Conservation (phyloP, 1,139 yeast species). For the Suhomyces choctaworum region DNA sequence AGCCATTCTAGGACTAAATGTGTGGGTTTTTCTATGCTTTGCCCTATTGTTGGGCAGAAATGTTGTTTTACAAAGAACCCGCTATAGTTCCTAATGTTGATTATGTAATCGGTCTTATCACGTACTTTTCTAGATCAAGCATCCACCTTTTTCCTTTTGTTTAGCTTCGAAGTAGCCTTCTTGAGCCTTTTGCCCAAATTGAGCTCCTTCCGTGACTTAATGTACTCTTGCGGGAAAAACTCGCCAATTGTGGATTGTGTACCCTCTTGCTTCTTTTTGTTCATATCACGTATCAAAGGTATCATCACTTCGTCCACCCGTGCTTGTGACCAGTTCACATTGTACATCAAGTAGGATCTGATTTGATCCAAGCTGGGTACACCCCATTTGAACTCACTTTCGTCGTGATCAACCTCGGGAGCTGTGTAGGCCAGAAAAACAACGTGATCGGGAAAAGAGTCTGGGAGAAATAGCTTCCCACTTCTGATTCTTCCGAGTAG, state of each 20-base stretch:
- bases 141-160: slow-evolving; percentile 21
- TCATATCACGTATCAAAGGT: slow-evolving; percentile 84
- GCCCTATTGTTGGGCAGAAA: too few relatives aligned
- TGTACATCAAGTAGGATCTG: slow-evolving; percentile 63
- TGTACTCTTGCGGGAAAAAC: slow-evolving; percentile 56
- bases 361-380: slow-evolving; percentile 80
- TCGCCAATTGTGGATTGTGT: slow-evolving; percentile 59
- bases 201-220: slow-evolving; percentile 45
- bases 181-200: slow-evolving; percentile 60
- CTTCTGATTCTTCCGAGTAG: slow-evolving; percentile 57
- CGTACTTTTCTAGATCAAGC: too few relatives aligned
- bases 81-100: too few relatives aligned
- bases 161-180: slow-evolving; percentile 56
- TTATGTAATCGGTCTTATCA: too few relatives aligned
- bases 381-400: slow-evolving; percentile 85
- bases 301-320: slow-evolving; percentile 80
- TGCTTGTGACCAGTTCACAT: slow-evolving; percentile 81
- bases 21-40: too few relatives aligned
- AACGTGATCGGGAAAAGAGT: slow-evolving; percentile 66
- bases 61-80: too few relatives aligned
- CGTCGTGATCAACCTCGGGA: slow-evolving; percentile 85
- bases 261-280: slow-evolving; percentile 55
- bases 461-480: slow-evolving; percentile 63
- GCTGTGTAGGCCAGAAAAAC: slow-evolving; percentile 71
- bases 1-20: too few relatives aligned